Evolutionary conservation across 768 basidiomycete species (phyloP).

Genomic region (Tulasnella sp.): DNA sequence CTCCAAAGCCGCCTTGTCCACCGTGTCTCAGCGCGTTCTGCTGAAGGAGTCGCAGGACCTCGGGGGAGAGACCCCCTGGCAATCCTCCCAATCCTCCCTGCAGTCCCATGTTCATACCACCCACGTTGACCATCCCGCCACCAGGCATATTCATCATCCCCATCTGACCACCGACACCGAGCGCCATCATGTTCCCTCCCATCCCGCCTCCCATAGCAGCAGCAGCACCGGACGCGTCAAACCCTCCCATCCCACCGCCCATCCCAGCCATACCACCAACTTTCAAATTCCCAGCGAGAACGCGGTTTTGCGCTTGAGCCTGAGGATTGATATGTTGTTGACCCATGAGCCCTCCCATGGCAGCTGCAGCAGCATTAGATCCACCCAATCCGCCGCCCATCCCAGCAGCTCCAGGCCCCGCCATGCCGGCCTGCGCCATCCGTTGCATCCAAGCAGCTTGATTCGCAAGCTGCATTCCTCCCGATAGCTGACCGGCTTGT

Average conservation of each 20-base stretch:
- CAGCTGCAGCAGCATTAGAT: background rate
- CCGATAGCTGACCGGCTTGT: background rate
- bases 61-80: background rate
- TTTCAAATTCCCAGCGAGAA: background rate
- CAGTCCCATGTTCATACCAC: background rate
- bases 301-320: conserved; percentile 10
- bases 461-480: background rate
- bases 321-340: conserved; percentile 2
- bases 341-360: background rate
- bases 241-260: background rate
- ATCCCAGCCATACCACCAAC: background rate
- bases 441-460: conserved; percentile 3
- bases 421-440: background rate
- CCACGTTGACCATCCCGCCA: background rate
- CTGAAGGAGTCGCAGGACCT: background rate
- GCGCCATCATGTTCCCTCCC: background rate
- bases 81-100: background rate
- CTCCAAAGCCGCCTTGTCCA: background rate
- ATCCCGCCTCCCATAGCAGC: background rate
- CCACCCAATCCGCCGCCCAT: background rate
- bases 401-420: background rate
- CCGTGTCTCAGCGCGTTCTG: background rate
- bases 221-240: background rate
- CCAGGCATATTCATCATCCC: background rate
- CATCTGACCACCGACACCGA: background rate